Evolutionary conservation across 345 rosid species (phyloP).

Genomic region (Eucalyptus regnans): DNA sequence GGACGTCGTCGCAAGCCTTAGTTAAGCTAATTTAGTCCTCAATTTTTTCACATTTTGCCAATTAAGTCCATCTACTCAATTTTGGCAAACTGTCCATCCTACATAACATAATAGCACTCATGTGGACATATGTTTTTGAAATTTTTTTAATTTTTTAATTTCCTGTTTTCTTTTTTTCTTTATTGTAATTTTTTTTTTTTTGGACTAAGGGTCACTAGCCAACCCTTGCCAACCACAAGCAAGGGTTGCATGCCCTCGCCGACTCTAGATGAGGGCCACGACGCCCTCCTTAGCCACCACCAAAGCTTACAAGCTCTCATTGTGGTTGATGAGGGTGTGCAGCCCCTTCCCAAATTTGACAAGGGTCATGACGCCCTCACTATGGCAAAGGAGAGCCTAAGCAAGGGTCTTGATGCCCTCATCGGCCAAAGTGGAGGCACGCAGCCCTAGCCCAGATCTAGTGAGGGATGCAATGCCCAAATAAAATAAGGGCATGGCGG

Average conservation of each 20-base stretch:
- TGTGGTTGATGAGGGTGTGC: too few species aligned
- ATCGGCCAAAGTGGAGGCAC: neutral
- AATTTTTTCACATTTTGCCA: neutral
- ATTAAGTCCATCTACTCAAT: neutral
- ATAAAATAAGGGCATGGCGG: neutral
- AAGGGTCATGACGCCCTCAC: fast-evolving
- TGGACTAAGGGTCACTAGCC: neutral
- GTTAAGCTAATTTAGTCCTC: neutral
- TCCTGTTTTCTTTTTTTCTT: too few species aligned
- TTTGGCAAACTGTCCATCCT: neutral
- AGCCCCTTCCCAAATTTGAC: too few species aligned
- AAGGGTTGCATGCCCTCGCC: fast-evolving
- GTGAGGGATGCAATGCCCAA: neutral
- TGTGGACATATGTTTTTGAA: neutral
- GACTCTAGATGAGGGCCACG: fast-evolving
- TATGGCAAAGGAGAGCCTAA: neutral
- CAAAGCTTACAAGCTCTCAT: too few species aligned
- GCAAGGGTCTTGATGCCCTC: neutral
- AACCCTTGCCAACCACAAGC: neutral
- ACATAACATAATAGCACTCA: too few species aligned
- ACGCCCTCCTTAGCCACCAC: neutral
- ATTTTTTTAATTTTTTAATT: too few species aligned
- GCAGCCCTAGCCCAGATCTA: fast-evolving
- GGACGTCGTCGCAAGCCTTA: too few species aligned
- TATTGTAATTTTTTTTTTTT: too few species aligned